Base-by-base conservation (phyloP, 805 yeast genomes). In the Candida yuanshanica region DNA sequence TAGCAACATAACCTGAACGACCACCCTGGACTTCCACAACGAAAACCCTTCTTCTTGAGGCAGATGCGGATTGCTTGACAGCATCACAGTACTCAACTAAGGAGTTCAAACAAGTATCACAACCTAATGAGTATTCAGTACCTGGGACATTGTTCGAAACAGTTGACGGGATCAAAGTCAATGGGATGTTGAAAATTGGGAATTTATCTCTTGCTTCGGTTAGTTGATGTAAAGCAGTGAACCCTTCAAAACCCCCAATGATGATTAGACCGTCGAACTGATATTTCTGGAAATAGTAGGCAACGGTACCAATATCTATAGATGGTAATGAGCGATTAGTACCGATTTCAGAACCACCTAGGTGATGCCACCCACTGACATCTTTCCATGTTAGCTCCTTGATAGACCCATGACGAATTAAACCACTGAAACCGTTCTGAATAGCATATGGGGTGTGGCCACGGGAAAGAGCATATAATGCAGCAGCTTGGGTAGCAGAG, bases 1-100 rank as follows among this genome's bases (percentile, higher is more conserved):
- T 79, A 6, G 98, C 96, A 58, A 93, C 79, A 63, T 81, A 93
- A 14, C 99, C 99, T 12, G 93, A 83, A 61, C 88, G 83, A 41
- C 99, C 99, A 55, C 99, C 99, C 68, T 95, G 99, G 14, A 90
- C 97, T 60, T 93, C 99, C 48, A 93, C 93, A 31, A 93, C 96
- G 62, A 93, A 93, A 20, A 84, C 96, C 55, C 99, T 76, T 55
- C 87, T 84, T 69, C 99, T 79, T 3, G 96, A 78, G 14, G 99
- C 87, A 17, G 96, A 82, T 2, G 99, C 99, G 38, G 89, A 78
- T 69, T 87, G 96, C 68, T 93, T 90, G 51, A 93, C 83, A 20
- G 86, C 88, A 63, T 93, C 99, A 68, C 98, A 91, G 70, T 93
- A 93, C 43, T 83, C 80, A 48, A 89, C 88, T 55, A 93, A 72